Base-by-base conservation (phyloP, 2,329 filamentous ascomycete species). In the Diaporthe vaccinii region DNA sequence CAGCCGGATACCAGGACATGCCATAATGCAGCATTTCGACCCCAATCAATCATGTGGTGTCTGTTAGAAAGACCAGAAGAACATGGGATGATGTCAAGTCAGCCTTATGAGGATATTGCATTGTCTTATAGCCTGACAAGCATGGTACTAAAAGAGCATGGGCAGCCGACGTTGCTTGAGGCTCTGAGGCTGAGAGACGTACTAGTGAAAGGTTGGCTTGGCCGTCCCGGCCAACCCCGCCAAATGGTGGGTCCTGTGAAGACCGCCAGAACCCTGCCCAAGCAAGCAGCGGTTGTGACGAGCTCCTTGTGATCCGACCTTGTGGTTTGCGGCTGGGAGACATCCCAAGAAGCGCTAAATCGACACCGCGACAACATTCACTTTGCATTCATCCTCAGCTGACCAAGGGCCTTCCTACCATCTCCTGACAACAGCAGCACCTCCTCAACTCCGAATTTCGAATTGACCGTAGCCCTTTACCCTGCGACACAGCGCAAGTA, bases 191-290 rank as follows among this genome's bases (percentile, higher is more conserved):
- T 69, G 34, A 69, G 34, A 34, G 34, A 34, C 34, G 34, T 34
- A 34, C 34, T 8, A 34, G 34, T 34, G 34, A 34, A 34, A 34
- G 34, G 34, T 34, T 69, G 65, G 65, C 65, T 49, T 25, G 65
- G 41, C 49, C 65, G 65, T 55, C 65, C 46, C 49, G 49, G 25
- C 49, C 28, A 15, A 69, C 49, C 65, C 65, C 65, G 49, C 65
- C 65, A 69, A 41, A 9, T 51, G 34, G 49, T 39, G 49, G 65
- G 62, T 22, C 41, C 41, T 31, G 17, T 36, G 1, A 34, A 36
- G 61, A 67, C 14, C 10, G 61, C 61, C 17, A 28, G 41, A 67
- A 67, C 65, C 65, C 65, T 68, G 65, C 65, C 61, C 46, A 53
- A 68, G 28, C 22, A 39, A 39, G 65, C 65, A 65, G 41, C 28